Evolutionary conservation across 495 filamentous ascomycete species (phyloP), one percentile per base, ranked within the genome.

Genomic region (Physcia stellaris): DNA sequence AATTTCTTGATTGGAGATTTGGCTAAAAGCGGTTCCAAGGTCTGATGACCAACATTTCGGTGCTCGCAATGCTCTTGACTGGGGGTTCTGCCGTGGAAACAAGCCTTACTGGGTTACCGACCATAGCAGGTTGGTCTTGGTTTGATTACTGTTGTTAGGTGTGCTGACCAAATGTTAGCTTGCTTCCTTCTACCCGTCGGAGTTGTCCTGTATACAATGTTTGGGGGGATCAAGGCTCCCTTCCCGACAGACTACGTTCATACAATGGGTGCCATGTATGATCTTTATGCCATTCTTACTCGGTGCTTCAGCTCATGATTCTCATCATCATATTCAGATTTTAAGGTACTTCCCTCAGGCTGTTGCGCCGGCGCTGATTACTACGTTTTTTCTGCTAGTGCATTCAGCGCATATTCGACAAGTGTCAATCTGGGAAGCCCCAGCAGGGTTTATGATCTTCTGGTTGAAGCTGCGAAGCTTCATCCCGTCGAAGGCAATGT

Each of bases 311-410:
- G 9, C 26, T 28, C 26, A 53, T 67, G 18, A 49, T 68, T 27
- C 57, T 60, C 21, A 67, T 70, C 33, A 51, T 70, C 35, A 52
- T 63, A 31, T 75, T 73, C 46, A 58, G 58, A 17, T 70, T 72
- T 40, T n/a, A n/a, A n/a, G n/a, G n/a, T n/a, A n/a, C n/a, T n/a
- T n/a, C n/a, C n/a, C n/a, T n/a, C n/a, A n/a, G n/a, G n/a, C n/a
- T n/a, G n/a, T n/a, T n/a, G n/a, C n/a, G n/a, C n/a, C n/a, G n/a
- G n/a, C n/a, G n/a, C n/a, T n/a, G n/a, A n/a, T n/a, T n/a, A n/a
- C n/a, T n/a, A n/a, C n/a, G n/a, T n/a, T n/a, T n/a, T n/a, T n/a
- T n/a, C n/a, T n/a, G n/a, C n/a, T n/a, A n/a, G n/a, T n/a, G n/a
- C n/a, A n/a, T n/a, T n/a, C n/a, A 47, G 55, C 7, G 54, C 67